phyloP scores from a whole-genome alignment of 495 filamentous ascomycete species.

The Podospora conica region DNA sequence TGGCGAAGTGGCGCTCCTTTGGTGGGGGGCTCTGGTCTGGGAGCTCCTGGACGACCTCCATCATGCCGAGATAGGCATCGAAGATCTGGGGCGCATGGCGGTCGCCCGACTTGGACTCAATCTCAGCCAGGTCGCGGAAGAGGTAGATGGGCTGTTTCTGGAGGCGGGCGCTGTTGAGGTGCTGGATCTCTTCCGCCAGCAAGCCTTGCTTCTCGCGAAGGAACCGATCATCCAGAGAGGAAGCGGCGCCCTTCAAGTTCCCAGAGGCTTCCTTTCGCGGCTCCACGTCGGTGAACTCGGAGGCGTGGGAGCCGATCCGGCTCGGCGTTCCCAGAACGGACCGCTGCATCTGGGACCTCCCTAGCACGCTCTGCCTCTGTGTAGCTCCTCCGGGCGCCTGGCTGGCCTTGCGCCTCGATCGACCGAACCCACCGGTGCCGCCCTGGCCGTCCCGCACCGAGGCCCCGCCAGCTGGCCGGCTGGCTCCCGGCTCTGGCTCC shows the following conservation, averaged over 20 bases:
- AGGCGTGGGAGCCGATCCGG: constrained; percentile 48
- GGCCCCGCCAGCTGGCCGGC: constrained; percentile 31
- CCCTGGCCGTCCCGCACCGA: constrained; percentile 48
- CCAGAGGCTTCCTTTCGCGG: constrained; percentile 46
- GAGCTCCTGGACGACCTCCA: constrained; percentile 64
- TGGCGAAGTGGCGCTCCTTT: constrained; percentile 69
- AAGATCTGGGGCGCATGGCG: constrained; percentile 60
- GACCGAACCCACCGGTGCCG: constrained; percentile 41
- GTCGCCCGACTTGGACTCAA: constrained; percentile 62
- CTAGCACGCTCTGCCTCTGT: constrained; percentile 58
- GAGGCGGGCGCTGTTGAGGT: constrained; percentile 68
- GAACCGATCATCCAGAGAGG: constrained; percentile 62
- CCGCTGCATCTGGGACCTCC: constrained; percentile 62
- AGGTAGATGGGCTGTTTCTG: constrained; percentile 58
- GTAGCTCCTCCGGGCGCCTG: constrained; percentile 32
- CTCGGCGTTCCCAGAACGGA: constrained; percentile 79
- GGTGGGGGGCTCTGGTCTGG: constrained; percentile 50
- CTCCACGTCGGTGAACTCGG: constrained; percentile 61
- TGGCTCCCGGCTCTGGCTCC: constrained; percentile 39
- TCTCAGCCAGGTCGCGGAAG: constrained; percentile 61
- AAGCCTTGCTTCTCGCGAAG: constrained; percentile 72
- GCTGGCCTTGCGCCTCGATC: constrained; percentile 46
- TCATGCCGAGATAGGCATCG: constrained; percentile 72
- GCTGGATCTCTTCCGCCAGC: constrained; percentile 68
- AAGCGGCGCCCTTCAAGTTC: constrained; percentile 27